phyloP scores from a whole-genome alignment of 495 filamentous ascomycete species.

The Aspergillus ellipticus region DNA sequence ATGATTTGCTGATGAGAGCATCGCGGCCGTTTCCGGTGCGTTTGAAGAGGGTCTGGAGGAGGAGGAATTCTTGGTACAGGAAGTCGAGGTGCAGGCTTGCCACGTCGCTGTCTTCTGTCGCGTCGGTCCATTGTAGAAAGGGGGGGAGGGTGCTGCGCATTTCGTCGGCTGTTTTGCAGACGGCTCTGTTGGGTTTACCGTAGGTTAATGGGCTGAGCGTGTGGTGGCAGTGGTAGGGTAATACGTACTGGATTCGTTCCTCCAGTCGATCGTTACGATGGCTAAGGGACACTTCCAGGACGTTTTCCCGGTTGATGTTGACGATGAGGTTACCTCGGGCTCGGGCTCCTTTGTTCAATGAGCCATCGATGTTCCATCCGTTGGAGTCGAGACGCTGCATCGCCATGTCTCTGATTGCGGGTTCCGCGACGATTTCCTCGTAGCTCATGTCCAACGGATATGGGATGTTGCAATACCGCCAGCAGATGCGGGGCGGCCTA shows the following conservation, averaged over 20 bases:
- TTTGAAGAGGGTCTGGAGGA: slow-evolving; percentile 45
- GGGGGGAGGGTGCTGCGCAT: slow-evolving; percentile 12
- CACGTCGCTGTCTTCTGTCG: neutral
- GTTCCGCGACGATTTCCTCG: slow-evolving; percentile 40
- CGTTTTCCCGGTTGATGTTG: slow-evolving; percentile 47
- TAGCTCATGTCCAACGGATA: slow-evolving; percentile 52
- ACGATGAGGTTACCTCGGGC: slow-evolving; percentile 40
- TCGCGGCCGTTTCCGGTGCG: neutral
- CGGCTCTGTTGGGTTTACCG: slow-evolving; percentile 9
- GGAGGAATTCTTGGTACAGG: slow-evolving; percentile 50
- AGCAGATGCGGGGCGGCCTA: slow-evolving; percentile 47
- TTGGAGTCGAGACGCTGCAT: slow-evolving; percentile 35
- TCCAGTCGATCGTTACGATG: slow-evolving; percentile 20
- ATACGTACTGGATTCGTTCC: slow-evolving; percentile 19
- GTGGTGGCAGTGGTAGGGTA: no score
- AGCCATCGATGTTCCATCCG: slow-evolving; percentile 48
- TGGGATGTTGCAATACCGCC: slow-evolving; percentile 47
- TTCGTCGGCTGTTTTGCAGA: slow-evolving; percentile 12
- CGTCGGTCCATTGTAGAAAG: slow-evolving; percentile 19
- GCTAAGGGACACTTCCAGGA: slow-evolving; percentile 52
- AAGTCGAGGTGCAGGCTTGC: slow-evolving; percentile 36
- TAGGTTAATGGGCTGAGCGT: no score
- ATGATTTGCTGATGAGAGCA: neutral
- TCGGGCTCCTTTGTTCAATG: slow-evolving; percentile 29
- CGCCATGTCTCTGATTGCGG: slow-evolving; percentile 28